Evolutionary conservation across 371 early-diverging fungal species (phyloP).

Genomic region (Mortierella sp.): DNA sequence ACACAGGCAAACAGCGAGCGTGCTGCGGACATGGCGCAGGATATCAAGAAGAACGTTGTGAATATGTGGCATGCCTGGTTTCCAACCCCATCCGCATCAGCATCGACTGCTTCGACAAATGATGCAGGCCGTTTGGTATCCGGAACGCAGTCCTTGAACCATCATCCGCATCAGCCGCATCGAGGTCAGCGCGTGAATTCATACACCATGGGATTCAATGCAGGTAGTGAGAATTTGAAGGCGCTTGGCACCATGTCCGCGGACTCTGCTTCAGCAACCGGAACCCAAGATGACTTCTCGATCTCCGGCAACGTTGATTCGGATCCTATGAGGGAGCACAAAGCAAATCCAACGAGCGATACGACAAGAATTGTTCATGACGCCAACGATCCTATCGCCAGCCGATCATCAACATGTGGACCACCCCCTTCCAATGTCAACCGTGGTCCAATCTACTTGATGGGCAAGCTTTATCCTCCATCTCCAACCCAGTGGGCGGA

Average conservation of each 20-base stretch:
- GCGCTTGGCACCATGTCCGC: slow-evolving; percentile 1
- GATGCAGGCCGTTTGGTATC: slow-evolving; percentile 16
- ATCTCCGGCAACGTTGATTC: slow-evolving; percentile 1
- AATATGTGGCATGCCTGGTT: slow-evolving; percentile 54
- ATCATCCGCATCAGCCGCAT: slow-evolving; percentile 19
- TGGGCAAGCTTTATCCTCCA: slow-evolving; percentile 48
- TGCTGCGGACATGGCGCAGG: slow-evolving; percentile 52
- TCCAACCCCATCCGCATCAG: slow-evolving; percentile 16
- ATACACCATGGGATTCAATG: slow-evolving; percentile 25
- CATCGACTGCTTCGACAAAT: slow-evolving; percentile 9
- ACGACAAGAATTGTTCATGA: slow-evolving; percentile 10
- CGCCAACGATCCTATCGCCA: slow-evolving; percentile 28
- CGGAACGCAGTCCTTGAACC: slow-evolving; percentile 39
- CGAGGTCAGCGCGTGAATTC: slow-evolving; percentile 40
- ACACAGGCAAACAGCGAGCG: slow-evolving; percentile 51
- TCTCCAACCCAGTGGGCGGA: slow-evolving; percentile 49
- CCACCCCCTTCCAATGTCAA: slow-evolving; percentile 28
- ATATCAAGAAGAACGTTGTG: slow-evolving; percentile 49
- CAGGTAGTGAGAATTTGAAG: slow-evolving; percentile 14
- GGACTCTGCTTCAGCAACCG: slow-evolving; percentile 6
- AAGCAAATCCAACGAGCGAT: neutral
- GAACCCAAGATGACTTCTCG: slow-evolving; percentile 2
- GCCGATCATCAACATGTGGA: slow-evolving; percentile 28
- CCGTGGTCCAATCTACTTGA: slow-evolving; percentile 38
- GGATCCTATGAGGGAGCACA: neutral